Percentiles rank a stretch among this genome's conserved stretches.
Evolutionary conservation across 1,284 basidiomycete genomes (phyloP).

Genomic region (Cutaneotrichosporon spelunceum): DNA sequence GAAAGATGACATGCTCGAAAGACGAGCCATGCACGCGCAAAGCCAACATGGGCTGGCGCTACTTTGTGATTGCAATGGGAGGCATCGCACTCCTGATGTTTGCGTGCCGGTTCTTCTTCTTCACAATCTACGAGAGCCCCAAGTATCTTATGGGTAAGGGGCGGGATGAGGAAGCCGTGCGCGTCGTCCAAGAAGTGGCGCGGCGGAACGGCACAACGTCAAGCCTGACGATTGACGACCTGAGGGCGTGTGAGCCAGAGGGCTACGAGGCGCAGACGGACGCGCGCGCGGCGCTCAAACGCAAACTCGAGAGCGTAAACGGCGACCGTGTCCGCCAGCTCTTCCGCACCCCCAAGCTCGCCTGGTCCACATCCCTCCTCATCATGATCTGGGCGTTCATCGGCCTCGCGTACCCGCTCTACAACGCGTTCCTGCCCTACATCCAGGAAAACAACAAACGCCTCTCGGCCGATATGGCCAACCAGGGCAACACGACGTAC

Average conservation of each 20-base stretch:
- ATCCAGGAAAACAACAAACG: constrained; percentile 45
- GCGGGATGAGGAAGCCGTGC: constrained; percentile 60
- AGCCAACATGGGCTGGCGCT: constrained; percentile 49
- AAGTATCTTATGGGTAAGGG: constrained; percentile 56
- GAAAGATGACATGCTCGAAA: constrained; percentile 25
- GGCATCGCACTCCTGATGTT: constrained; percentile 54
- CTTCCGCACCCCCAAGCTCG: constrained; percentile 57
- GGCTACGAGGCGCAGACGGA: constrained; percentile 23
- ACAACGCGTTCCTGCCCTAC: constrained; percentile 58
- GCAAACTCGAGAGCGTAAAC: constrained; percentile 51
- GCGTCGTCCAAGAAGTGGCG: constrained; percentile 55
- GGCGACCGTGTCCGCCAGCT: constrained; percentile 58
- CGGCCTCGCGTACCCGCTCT: constrained; percentile 60
- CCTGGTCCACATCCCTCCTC: constrained; percentile 57
- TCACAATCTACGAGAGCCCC: constrained; percentile 60
- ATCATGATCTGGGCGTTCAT: constrained; percentile 62
- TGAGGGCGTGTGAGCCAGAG: constrained; percentile 46
- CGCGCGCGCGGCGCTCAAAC: constrained; percentile 28
- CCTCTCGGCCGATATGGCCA: constrained; percentile 21
- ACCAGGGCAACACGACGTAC: constrained; percentile 14
- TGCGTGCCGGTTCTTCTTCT: constrained; percentile 43
- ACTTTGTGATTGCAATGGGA: constrained; percentile 58
- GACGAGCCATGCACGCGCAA: constrained; percentile 23
- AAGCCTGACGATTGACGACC: constrained; percentile 56
- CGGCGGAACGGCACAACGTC: constrained; percentile 57